Evolutionary conservation across 495 filamentous ascomycete genomes (phyloP), one percentile per base, ranked within the genome.

Genomic region (Gamarada debralockiae): DNA sequence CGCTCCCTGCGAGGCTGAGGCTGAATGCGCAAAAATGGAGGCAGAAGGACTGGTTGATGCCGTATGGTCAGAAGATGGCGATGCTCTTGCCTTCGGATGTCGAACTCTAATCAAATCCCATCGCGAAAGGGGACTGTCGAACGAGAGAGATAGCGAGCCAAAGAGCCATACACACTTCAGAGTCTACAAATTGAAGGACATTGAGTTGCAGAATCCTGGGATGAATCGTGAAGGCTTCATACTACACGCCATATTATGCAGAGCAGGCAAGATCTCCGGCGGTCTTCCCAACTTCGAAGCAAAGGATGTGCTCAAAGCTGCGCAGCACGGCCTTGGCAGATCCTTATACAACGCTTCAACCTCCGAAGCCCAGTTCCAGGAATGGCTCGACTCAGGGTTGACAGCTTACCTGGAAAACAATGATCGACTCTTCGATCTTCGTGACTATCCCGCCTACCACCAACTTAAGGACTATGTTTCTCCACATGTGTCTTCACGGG

Each of bases 61-160:
- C 14, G 53, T 62, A 8, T 66, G 61, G 64, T 64, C 64, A 1
- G 64, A 66, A n/a, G 56, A 66, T 50, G 62, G 56, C 8, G 61
- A 62, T 42, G 49, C 52, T 7, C 51, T 65, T 15, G 61, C 63
- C 42, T 64, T 62, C 34, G 59, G 64, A 3, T 60, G 55, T 42
- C 45, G 49, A 20, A 62, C 49, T 20, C 36, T 63, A 0, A 51
- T 67, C 17, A 49, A 51, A 23, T 65, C 59, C 43, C 53, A 56
- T 33, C 41, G 7, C 1, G 34, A 56, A 38, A 41, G 42, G 17
- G 42, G n/a, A 9, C 37, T 36, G 7, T 29, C 48, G 2, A 38
- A 47, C 3, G 48, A 45, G 22, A 51, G 37, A 6, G 40, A 45
- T 15, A n/a, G 40, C 5, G 17, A 20, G 10, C 39, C 12, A n/a